Evolutionary conservation across 2,329 filamentous ascomycete species (phyloP), one percentile per base, ranked within the genome.

Genomic region (Fusarium irregulare): DNA sequence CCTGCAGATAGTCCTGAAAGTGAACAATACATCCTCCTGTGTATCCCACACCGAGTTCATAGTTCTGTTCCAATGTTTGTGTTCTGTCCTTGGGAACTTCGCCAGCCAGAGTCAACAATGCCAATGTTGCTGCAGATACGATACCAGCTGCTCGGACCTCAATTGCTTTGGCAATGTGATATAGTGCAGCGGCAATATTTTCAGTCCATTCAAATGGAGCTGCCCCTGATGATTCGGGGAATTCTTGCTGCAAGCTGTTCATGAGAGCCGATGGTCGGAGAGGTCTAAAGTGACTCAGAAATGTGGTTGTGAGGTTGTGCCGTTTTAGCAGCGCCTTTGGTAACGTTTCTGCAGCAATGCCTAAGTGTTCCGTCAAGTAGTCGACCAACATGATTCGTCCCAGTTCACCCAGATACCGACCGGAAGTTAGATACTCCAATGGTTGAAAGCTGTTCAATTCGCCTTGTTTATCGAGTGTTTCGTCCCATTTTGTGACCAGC

Each of bases 341-440:
- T 12, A 93, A 75, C 2, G 79, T 78, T 11, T 83, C 78, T 13
- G 76, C 70, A 5, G 80, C 59, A 16, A 87, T 71, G 2, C 78
- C 76, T 9, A 84, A 73, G 7, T 79, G 76, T 13, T 75, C 82
- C 13, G 82, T 85, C 73, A 91, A 78, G 73, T 92, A 90, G 75
- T 93, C 90, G 42, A 90, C 79, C 56, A 93, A 84, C 66, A 92
- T 88, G 59, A 94, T 83, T 27, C 92, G 88, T 25, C 91, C 90
- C 13, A 94, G 86, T 78, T 94, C 92, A 53, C 92, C 92, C 6
- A 94, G 84, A 76, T 94, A 94, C 42, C 92, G 85, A 4, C 92
- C 92, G 4, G 92, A 88, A 1, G 92, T 94, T 91, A 95, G 93
- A 79, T 94, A 95, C 76, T 96, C 93, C 21, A 95, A 87, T 0